phyloP scores from a whole-genome alignment of 768 basidiomycete species.

The Mycena rebaudengoi region DNA sequence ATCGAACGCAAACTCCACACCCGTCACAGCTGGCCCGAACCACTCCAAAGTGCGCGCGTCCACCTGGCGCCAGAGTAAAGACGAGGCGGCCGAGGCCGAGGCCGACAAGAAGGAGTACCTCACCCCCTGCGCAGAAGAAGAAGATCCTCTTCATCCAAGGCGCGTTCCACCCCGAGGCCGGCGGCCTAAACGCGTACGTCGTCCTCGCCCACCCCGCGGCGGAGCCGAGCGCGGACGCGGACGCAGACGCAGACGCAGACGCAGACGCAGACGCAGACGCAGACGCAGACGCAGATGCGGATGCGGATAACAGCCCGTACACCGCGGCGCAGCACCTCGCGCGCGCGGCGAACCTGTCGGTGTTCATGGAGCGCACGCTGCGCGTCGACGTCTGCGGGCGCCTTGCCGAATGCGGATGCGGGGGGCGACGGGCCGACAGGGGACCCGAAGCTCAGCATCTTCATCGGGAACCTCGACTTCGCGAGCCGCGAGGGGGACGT shows the following conservation, averaged over 20 bases:
- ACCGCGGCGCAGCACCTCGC: constrained; percentile 72
- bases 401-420: constrained; percentile 28
- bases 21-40: constrained; percentile 3
- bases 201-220: constrained; percentile 81
- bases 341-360: constrained; percentile 68
- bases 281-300: constrained; percentile 49
- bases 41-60: constrained; percentile 69
- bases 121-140: constrained; percentile 87
- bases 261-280: constrained; percentile 47
- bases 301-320: constrained; percentile 54
- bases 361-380: constrained; percentile 80
- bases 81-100: constrained; percentile 53
- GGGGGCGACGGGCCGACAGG: constrained; percentile 39
- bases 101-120: constrained; percentile 69
- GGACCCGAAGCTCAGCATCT: constrained; percentile 86
- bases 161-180: constrained; percentile 83
- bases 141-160: constrained; percentile 94
- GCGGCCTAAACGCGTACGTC: constrained; percentile 86
- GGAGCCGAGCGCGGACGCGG: too few relatives aligned
- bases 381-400: constrained; percentile 76
- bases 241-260: too few relatives aligned
- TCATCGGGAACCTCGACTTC: constrained; percentile 95
- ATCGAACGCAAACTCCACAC: constrained; percentile 34
- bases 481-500: constrained; percentile 91
- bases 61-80: constrained; percentile 55